Base-by-base conservation (phyloP, 2,329 filamentous ascomycete genomes). In the Colletotrichum sojae region DNA sequence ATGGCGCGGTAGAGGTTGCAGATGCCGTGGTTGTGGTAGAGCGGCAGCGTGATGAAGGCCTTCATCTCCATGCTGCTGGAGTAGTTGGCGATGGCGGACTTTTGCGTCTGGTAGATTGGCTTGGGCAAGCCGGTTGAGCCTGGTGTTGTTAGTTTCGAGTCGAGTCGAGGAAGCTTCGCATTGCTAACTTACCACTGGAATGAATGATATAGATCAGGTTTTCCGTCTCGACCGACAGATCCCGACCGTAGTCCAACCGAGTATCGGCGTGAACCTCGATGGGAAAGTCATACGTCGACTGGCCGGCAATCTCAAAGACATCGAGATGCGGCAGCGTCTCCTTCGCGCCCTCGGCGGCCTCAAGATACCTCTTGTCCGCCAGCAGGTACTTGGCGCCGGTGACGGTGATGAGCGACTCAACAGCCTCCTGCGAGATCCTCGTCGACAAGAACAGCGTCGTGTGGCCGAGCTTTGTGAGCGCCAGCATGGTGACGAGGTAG, bases 51-150 rank as follows among this genome's bases (percentile, higher is more conserved):
- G 53, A 88, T 81, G 65, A 90, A 86, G 0, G 83, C 82, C 22
- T 80, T 80, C 79, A 88, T 78, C 12, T 76, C 73, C 71, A 78
- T 79, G 16, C 75, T 75, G 1, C 72, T 72, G 13, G 80, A 76
- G 63, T 84, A 86, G 60, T 86, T 88, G 9, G 80, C 80, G 9
- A 90, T 76, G 6, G 82, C 83, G 13, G 84, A 81, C 10, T 77
- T 75, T 61, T 91, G 87, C 1, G 84, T 87, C 56, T 89, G 85
- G 67, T 83, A 88, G 53, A 91, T 90, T 0, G 89, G 88, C 70
- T 91, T 91, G 0, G 89, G 89, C 0, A 91, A 79, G 0, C 89
- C 89, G 0, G 90, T 90, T 0, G 86, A 89, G 8, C 89, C 89
- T 27, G 73, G 73, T 13, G 36, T 6, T 0, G n/a, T 60, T 1